A percentile compares a stretch with the other conserved stretches of the same genome.
These are phyloP conservation scores for Barbarea vulgaris DNA, from an alignment of 345 rosid species.

Conservation along the genomic window DNA sequence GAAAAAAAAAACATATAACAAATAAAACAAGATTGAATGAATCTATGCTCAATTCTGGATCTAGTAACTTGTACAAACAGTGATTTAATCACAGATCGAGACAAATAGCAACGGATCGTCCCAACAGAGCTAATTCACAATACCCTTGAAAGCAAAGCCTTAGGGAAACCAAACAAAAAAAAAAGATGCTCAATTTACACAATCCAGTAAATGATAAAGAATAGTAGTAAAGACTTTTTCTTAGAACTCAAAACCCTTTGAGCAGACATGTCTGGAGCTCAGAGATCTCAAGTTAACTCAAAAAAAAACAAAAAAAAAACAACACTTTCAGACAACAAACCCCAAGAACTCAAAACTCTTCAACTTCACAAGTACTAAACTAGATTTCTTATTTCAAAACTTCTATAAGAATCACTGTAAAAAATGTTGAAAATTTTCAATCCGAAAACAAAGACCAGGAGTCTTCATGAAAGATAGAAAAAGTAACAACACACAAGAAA, in stretches of 20 bases:
- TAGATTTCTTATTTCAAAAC: background rate
- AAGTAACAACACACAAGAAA: constrained; percentile 2
- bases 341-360: constrained; percentile 15
- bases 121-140: constrained; percentile 5
- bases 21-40: background rate
- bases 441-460: background rate
- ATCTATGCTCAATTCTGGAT: constrained; percentile 26
- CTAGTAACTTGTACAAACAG: constrained; percentile 18
- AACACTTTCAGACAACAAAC: background rate
- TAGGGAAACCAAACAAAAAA: too few species aligned
- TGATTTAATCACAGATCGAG: constrained; percentile 18
- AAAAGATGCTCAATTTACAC: constrained; percentile 20
- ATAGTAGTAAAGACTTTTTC: background rate
- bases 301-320: background rate
- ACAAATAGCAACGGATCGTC: background rate
- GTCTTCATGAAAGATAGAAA: background rate
- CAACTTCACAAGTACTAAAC: constrained; percentile 11
- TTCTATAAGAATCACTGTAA: background rate
- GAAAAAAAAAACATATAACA: background rate
- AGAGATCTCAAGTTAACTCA: constrained; percentile 32
- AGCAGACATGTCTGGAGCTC: constrained; percentile 2
- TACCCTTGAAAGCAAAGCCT: background rate
- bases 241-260: constrained; percentile 14
- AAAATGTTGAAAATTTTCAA: background rate
- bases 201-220: background rate